phyloP scores from a whole-genome alignment of 2,329 filamentous ascomycete species.

The Phoma sp. region DNA sequence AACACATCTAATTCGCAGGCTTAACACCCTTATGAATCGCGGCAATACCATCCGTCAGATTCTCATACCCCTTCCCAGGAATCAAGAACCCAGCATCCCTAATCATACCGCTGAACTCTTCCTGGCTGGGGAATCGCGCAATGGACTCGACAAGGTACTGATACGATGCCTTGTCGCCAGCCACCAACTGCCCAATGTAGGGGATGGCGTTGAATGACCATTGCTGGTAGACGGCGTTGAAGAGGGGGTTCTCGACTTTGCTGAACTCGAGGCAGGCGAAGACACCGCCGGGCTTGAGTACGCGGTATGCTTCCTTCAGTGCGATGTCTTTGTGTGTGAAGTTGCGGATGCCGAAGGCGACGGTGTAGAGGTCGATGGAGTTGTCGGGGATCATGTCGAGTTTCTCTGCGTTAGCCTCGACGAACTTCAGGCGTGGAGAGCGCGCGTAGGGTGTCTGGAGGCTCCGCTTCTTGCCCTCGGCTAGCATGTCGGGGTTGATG shows the following conservation, averaged over 20 bases:
- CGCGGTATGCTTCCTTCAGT: conserved; percentile 81
- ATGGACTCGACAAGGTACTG: conserved; percentile 99
- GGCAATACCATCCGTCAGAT: conserved; percentile 90
- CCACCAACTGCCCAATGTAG: conserved; percentile 92
- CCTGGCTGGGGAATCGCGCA: conserved; percentile 87
- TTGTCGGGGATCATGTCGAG: conserved; percentile 70
- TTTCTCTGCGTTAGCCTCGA: conserved; percentile 89
- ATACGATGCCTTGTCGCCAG: conserved; percentile 92
- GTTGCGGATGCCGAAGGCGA: conserved; percentile 96
- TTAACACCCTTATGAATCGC: conserved; percentile 98
- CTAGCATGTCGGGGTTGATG: conserved; percentile 95
- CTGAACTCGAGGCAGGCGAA: conserved; percentile 98
- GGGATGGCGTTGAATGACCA: conserved; percentile 97
- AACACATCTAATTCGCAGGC: conserved; percentile 52
- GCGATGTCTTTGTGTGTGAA: conserved; percentile 91
- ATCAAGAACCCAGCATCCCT: conserved; percentile 83
- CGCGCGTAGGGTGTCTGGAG: conserved; percentile 66
- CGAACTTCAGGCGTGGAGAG: conserved; percentile 68
- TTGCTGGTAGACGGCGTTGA: conserved; percentile 88
- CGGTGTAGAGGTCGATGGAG: conserved; percentile 93
- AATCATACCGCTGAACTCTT: conserved; percentile 85
- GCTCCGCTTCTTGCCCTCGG: conserved; percentile 83
- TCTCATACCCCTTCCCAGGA: conserved; percentile 76
- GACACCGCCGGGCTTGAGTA: conserved; percentile 91
- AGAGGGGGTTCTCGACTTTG: conserved; percentile 77